Conservation (phyloP, 1,139 yeast species). For the Waltiozyma sp. region DNA sequence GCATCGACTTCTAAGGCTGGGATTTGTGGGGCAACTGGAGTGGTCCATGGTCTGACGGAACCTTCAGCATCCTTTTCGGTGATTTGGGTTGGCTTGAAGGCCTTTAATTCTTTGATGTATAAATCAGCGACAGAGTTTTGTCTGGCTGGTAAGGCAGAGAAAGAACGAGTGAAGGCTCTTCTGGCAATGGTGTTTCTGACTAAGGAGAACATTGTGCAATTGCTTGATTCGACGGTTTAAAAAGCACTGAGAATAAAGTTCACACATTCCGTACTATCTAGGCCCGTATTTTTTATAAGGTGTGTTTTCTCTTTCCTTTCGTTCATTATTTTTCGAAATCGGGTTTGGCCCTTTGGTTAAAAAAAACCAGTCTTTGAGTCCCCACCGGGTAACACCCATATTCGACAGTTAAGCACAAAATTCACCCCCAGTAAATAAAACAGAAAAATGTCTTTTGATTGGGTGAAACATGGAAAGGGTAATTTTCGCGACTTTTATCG, state of each 20-base stretch:
- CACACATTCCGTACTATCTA: background rate
- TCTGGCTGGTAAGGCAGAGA: constrained; percentile 26
- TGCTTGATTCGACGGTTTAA: background rate
- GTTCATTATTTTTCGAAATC: background rate
- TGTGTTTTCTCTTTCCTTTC: background rate
- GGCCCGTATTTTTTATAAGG: background rate
- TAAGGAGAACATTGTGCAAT: constrained; percentile 7
- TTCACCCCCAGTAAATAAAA: background rate
- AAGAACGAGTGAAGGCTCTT: constrained; percentile 21
- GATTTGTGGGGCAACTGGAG: constrained; percentile 62
- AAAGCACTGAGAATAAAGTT: too few species aligned
- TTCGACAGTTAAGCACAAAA: background rate
- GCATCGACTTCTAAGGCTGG: constrained; percentile 67
- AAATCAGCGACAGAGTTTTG: constrained; percentile 67
- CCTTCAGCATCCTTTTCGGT: constrained; percentile 67
- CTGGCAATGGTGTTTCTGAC: constrained; percentile 9
- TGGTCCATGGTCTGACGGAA: constrained; percentile 70
- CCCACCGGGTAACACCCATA: background rate
- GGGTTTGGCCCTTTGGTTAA: background rate
- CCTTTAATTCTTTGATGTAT: constrained; percentile 78
- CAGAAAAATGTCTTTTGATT: background rate
- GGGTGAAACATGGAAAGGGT: background rate
- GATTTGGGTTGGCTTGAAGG: constrained; percentile 74
- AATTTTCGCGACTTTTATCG: background rate
- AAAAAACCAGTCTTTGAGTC: background rate